A percentile compares a stretch with the other conserved stretches of the same genome.
Evolutionary conservation across 176 grass and related monocot genomes (phyloP).

Genomic region (Rhynchospora breviuscula): DNA sequence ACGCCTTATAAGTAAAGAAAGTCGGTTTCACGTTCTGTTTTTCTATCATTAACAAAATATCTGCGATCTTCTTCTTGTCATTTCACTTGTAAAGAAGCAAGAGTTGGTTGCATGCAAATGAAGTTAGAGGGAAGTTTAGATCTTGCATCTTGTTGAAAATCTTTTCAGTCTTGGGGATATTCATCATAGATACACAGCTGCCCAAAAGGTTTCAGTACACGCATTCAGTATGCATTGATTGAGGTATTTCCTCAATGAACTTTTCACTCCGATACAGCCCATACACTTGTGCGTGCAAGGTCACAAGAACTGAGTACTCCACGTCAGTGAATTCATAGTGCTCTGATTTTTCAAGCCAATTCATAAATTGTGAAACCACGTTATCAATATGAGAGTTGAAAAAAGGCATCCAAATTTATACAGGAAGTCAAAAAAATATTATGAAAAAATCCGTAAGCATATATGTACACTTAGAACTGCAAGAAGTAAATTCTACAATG

Average conservation of each 20-base stretch:
- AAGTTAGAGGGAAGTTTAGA: slow-evolving; percentile 38
- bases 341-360: slow-evolving; percentile 46
- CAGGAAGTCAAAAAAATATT: background rate
- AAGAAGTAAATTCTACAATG: slow-evolving; percentile 3
- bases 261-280: slow-evolving; percentile 45
- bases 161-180: slow-evolving; percentile 50
- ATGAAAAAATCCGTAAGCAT: background rate
- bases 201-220: slow-evolving; percentile 51
- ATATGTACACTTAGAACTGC: background rate
- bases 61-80: slow-evolving; percentile 48
- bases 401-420: background rate
- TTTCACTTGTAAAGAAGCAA: slow-evolving; percentile 62
- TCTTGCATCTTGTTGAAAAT: slow-evolving; percentile 64
- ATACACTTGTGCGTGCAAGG: slow-evolving; percentile 47
- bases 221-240: slow-evolving; percentile 38
- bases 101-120: slow-evolving; percentile 62
- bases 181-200: slow-evolving; percentile 35
- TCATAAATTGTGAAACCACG: slow-evolving; percentile 44
- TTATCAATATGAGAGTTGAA: slow-evolving; percentile 3
- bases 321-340: slow-evolving; percentile 38
- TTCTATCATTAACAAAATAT: slow-evolving; percentile 68
- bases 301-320: slow-evolving; percentile 62
- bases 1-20: slow-evolving; percentile 56
- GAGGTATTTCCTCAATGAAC: slow-evolving; percentile 46
- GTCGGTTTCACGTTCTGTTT: slow-evolving; percentile 50